Evolutionary conservation across 2,329 filamentous ascomycete species (phyloP).

Genomic region (Trichoderma gracile): DNA sequence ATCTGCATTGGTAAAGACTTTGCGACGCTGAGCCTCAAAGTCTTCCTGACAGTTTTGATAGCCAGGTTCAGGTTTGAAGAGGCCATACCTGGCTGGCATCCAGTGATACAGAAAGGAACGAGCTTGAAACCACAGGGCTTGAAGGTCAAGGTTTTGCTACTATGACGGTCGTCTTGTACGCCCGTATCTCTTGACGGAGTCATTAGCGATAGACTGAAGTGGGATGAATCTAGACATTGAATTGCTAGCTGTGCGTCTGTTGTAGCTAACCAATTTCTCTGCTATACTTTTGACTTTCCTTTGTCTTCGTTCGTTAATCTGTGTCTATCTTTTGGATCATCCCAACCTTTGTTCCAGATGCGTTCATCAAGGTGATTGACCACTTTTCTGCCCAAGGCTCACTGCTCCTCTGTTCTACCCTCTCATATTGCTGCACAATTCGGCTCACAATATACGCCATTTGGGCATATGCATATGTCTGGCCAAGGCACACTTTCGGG

Average conservation of each 20-base stretch:
- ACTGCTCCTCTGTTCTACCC: not conserved
- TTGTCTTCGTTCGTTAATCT: not conserved
- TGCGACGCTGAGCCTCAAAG: slow-evolving; percentile 6
- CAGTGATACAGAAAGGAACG: slow-evolving; percentile 8
- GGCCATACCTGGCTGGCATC: slow-evolving; percentile 3
- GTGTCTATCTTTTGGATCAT: not conserved
- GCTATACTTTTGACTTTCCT: not conserved
- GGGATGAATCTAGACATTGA: no score
- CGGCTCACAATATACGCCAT: not conserved
- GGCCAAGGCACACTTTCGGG: not conserved
- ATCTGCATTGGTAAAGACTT: slow-evolving; percentile 18
- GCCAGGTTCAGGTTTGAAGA: slow-evolving; percentile 10
- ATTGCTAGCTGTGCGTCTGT: no score
- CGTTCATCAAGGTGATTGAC: not conserved
- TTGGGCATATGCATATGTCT: not conserved
- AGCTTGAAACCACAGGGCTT: not conserved
- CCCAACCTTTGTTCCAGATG: not conserved
- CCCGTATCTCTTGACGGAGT: no score
- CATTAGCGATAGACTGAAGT: no score
- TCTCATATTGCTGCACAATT: not conserved
- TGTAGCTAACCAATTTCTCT: not conserved
- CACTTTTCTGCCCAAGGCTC: not conserved
- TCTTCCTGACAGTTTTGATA: slow-evolving; percentile 1
- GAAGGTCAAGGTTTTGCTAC: not conserved
- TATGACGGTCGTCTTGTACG: not conserved